Percentiles rank a stretch among this genome's conserved stretches.
Conservation (phyloP, 495 filamentous ascomycete species). For the Hypoxylon trugodes region DNA sequence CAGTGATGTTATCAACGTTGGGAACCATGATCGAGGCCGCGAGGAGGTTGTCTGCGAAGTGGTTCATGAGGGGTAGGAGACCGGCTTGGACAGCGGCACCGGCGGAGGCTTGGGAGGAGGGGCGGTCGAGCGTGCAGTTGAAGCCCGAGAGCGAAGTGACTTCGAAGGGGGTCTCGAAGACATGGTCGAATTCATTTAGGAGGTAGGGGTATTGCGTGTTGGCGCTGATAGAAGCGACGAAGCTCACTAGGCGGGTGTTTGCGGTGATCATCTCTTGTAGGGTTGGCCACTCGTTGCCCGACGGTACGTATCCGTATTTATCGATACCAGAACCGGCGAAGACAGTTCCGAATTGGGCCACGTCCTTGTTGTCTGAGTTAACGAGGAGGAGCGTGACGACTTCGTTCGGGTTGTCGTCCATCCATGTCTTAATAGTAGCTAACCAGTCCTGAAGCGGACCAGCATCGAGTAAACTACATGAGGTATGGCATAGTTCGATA, state of each 20-base stretch:
- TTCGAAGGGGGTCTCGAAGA: constrained; percentile 77
- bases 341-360: constrained; percentile 58
- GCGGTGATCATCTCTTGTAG: constrained; percentile 66
- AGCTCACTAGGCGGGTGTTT: constrained; percentile 69
- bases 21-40: constrained; percentile 66
- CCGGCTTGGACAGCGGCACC: constrained; percentile 54
- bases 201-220: constrained; percentile 64
- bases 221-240: constrained; percentile 65
- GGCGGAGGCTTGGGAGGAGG: constrained; percentile 52
- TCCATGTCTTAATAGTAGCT: constrained; percentile 66
- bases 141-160: constrained; percentile 60
- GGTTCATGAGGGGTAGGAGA: constrained; percentile 72
- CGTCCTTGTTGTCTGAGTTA: constrained; percentile 66
- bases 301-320: constrained; percentile 64
- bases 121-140: constrained; percentile 72
- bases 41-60: constrained; percentile 71
- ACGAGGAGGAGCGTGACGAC: constrained; percentile 75
- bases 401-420: constrained; percentile 70
- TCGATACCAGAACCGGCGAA: constrained; percentile 65
- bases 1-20: constrained; percentile 58
- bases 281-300: constrained; percentile 66
- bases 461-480: constrained; percentile 70
- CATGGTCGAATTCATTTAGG: constrained; percentile 72
- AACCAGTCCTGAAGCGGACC: constrained; percentile 68
- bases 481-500: constrained; percentile 71